Evolutionary conservation across 1,139 yeast genomes (phyloP), one percentile per base, ranked within the genome.

Genomic region (Geotrichum klebahnii): DNA sequence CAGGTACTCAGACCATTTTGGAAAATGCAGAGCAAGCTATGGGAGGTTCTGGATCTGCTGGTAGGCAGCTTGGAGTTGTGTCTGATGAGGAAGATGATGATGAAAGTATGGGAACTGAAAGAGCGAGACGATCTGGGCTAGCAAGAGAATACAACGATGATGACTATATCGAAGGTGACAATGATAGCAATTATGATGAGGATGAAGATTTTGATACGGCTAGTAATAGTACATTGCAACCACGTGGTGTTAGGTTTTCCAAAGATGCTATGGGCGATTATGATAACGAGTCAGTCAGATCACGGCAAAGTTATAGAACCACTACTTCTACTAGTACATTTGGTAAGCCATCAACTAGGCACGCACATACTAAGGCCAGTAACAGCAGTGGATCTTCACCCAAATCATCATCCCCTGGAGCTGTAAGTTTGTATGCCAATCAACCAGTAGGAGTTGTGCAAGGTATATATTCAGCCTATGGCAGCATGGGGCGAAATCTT

Each of bases 1-100:
- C 90, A 3, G 97, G 97, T 0, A 87, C 97, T 0, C 97, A 89
- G 63, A 81, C 82, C 0, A 67, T 87, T 8, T 69, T 90, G 46
- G 97, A 89, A 59, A 80, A 78, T 53, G 84, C 95, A 0, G 97
- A 90, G 63, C 84, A 80, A 55, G 75, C 77, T 3, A 69, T 85
- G 50, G 90, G 90, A 2, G 90, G 90, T 1, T 74, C 74, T 54
- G 89, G 89, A 0, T 67, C 80, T 0, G 64, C 74, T 9, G 73
- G 59, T 20, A 74, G 34, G 52, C 48, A 40, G 37, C 55, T 36
- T 26, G 14, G 19, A 14, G 12, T 5, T 5, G 5, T 12, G n/a
- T 57, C 60, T 12, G 67, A 61, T 9, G 68, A 59, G 34, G 66
- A 62, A 19, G 61, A 56, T 6, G 63, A 59, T 1, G 61, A 56